Evolutionary conservation across 768 basidiomycete species (phyloP), one percentile per base, ranked within the genome.

Genomic region (Megacollybia marginata): DNA sequence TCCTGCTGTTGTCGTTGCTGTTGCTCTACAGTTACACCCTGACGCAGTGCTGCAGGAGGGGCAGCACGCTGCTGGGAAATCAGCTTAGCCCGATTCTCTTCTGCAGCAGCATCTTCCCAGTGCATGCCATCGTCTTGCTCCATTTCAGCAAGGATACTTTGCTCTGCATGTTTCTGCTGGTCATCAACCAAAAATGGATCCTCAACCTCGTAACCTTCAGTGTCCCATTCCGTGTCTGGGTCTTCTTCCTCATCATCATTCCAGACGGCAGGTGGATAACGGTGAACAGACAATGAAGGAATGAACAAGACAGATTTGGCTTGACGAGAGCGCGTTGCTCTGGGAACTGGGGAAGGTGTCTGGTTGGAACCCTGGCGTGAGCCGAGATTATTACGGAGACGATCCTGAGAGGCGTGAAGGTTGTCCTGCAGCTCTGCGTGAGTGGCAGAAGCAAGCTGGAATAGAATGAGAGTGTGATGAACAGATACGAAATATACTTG

Each of bases 241-340:
- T 83, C 83, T 54, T 73, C 73, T 42, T 79, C 71, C 42, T 87
- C 85, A 1, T 86, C 88, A 20, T 92, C 88, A 46, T 77, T 78
- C 86, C 86, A 92, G 15, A 92, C 82, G 0, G 87, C 83, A 1
- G 88, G 89, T 0, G 86, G 83, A 58, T 91, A 92, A 18, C 86
- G 77, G 59, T 83, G 79, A 0, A 88, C 80, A 19, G 70, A 75
- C 43, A 83, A 76, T 13, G 46, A 42, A 11, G 80, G 70, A 2
- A 78, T 87, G 67, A 97, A 96, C 44, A 80, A 71, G 52, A 97
- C 88, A 33, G 71, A 70, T 49, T 67, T 80, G 50, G 59, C 59
- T 49, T 59, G 64, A 44, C 49, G 55, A 33, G 64, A 62, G 53
- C 53, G 67, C 51, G 50, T 49, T 63, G 66, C 54, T 60, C 61